Evolutionary conservation across 2,329 filamentous ascomycete genomes (phyloP).

Genomic region (Bipolaris cookei): DNA sequence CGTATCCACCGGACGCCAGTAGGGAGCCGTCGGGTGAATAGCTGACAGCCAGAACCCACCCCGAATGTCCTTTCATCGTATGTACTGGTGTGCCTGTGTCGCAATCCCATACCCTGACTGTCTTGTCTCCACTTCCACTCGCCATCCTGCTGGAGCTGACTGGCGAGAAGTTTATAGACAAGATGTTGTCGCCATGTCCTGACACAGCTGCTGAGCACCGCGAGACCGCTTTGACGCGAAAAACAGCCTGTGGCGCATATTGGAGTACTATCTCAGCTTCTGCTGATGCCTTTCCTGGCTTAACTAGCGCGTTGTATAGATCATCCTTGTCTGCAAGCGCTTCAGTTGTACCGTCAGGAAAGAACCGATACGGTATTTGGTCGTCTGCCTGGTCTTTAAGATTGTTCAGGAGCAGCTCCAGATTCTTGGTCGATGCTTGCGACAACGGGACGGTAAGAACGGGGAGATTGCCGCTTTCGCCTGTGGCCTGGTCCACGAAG

Average conservation of each 20-base stretch:
- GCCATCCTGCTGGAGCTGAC: conserved; percentile 77
- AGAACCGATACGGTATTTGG: conserved; percentile 70
- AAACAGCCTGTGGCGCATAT: conserved; percentile 85
- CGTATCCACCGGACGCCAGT: conserved; percentile 90
- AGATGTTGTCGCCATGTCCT: conserved; percentile 89
- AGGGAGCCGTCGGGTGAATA: conserved; percentile 84
- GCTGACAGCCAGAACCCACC: conserved; percentile 86
- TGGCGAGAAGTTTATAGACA: conserved; percentile 85
- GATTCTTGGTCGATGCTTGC: conserved; percentile 86
- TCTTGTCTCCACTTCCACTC: conserved; percentile 89
- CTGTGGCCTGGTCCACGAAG: conserved; percentile 81
- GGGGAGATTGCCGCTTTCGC: conserved; percentile 70
- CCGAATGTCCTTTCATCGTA: conserved; percentile 84
- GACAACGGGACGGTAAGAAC: conserved; percentile 76
- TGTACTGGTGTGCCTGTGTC: conserved; percentile 88
- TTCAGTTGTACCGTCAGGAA: conserved; percentile 56
- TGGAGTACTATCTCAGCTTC: conserved; percentile 68
- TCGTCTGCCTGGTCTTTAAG: conserved; percentile 72
- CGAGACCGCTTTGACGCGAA: conserved; percentile 89
- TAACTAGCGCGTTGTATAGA: conserved; percentile 50
- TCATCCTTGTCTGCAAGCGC: conserved; percentile 56
- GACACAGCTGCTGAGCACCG: conserved; percentile 86
- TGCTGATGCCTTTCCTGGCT: conserved; percentile 55
- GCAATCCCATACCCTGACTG: conserved; percentile 91
- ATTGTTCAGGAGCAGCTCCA: conserved; percentile 85